Conservation (phyloP, 495 filamentous ascomycete genomes). For the Aspergillus homomorphus region DNA sequence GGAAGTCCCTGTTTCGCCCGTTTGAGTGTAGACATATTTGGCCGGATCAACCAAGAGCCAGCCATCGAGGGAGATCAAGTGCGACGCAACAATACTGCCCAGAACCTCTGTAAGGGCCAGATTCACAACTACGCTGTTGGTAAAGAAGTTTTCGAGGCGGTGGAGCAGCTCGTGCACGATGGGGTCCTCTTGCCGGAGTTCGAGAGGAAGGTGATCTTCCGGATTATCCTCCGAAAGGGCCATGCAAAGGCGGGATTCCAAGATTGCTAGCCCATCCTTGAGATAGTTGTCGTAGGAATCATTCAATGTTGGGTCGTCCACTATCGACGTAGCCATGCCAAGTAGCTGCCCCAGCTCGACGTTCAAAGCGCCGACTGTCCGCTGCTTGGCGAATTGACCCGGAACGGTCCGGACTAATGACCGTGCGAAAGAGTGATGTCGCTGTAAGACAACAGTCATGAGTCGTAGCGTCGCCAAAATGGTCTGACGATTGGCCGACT, state of each 20-base stretch:
- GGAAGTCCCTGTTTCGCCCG: neutral
- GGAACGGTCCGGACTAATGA: slow-evolving; percentile 68
- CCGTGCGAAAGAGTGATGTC: slow-evolving; percentile 82
- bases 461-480: slow-evolving; percentile 84
- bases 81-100: slow-evolving; percentile 77
- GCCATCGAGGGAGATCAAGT: slow-evolving; percentile 75
- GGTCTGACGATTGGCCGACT: slow-evolving; percentile 81
- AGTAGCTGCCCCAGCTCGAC: slow-evolving; percentile 74
- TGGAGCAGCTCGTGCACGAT: slow-evolving; percentile 67
- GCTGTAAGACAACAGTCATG: slow-evolving; percentile 75
- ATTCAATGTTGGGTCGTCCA: slow-evolving; percentile 67
- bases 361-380: slow-evolving; percentile 76
- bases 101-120: slow-evolving; percentile 79
- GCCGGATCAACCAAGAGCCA: slow-evolving; percentile 81
- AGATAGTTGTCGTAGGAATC: slow-evolving; percentile 79
- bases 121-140: slow-evolving; percentile 87
- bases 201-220: slow-evolving; percentile 32
- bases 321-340: slow-evolving; percentile 66
- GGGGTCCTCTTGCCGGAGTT: slow-evolving; percentile 67
- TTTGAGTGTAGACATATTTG: slow-evolving; percentile 30
- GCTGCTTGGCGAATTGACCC: slow-evolving; percentile 56
- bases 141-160: slow-evolving; percentile 74
- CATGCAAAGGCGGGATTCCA: slow-evolving; percentile 69
- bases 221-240: slow-evolving; percentile 25
- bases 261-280: slow-evolving; percentile 68